Base-by-base conservation (phyloP, 1,284 basidiomycete genomes). In the Puccinia polysora region DNA sequence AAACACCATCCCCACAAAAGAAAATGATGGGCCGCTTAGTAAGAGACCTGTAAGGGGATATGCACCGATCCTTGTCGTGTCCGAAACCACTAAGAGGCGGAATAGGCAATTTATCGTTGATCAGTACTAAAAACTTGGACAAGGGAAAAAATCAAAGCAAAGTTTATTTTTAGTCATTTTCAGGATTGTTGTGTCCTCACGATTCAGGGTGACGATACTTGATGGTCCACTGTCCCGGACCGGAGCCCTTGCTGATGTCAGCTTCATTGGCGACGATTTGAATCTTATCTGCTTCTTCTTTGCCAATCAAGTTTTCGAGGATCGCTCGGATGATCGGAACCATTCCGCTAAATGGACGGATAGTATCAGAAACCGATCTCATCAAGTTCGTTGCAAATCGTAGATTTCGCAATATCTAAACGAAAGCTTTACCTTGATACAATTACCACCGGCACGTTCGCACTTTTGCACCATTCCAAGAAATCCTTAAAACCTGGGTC, bases 21-120 rank as follows among this genome's bases (percentile, higher is more conserved):
- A 96, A 93, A 18, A 94, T 82, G 0, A 85, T 88, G 2, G 93
- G 93, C 15, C 87, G 86, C 72, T 86, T 79, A 2, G 84, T 78
- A 49, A 94, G 84, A 36, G 83, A 81, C 25, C 86, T 83, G 82
- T 96, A 97, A 0, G 90, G 91, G 40, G 92, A 82, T 77, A 96
- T 95, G 14, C 91, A 89, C 76, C 88, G 88, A 18, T 88, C 90
- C 82, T 96, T 96, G 82, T 97, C 93, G 79, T 97, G 93, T 0
- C 93, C 93, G 77, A 86, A 96, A 0, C 85, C 86, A 77, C 88
- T 90, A 74, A 3, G 1, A 36, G 1, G 20, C n/a, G 14, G 25
- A 45, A 64, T 45, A 18, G 25, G n/a, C n/a, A n/a, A n/a, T n/a
- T n/a, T n/a, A n/a, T n/a, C n/a, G n/a, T n/a, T n/a, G 2, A 38